Percentiles rank a stretch among this genome's conserved stretches.
These are phyloP conservation scores for Metschnikowia noctiluminum DNA, from an alignment of 805 yeast genomes.

Conservation along the genomic window DNA sequence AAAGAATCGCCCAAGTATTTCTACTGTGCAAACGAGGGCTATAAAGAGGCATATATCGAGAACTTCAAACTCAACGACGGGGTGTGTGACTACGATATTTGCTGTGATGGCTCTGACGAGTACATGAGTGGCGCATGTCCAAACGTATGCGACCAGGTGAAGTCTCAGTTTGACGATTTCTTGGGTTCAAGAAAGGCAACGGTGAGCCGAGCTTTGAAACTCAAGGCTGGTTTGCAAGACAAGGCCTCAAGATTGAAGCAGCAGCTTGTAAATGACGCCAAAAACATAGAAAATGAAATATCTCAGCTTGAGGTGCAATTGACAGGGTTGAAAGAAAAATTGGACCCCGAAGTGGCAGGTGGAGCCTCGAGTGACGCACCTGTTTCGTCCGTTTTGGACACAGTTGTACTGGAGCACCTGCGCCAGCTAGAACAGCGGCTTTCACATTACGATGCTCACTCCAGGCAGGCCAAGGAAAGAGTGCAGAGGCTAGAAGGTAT, in stretches of 20 bases:
- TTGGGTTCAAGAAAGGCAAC: not conserved
- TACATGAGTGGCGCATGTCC: conserved; percentile 46
- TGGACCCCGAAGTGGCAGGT: not conserved
- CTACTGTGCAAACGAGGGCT: conserved; percentile 78
- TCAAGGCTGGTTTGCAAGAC: conserved; percentile 25
- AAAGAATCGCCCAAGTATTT: conserved; percentile 39
- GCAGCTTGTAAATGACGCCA: conserved; percentile 10
- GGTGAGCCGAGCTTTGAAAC: conserved; percentile 24
- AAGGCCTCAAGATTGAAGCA: conserved; percentile 16
- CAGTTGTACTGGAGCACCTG: conserved; percentile 2
- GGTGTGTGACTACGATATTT: conserved; percentile 78
- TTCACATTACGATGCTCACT: not conserved
- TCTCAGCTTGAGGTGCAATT: not conserved
- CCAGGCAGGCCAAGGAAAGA: conserved; percentile 11
- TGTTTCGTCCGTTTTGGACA: not conserved
- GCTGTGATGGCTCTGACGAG: conserved; percentile 97
- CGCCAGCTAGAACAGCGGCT: conserved; percentile 1
- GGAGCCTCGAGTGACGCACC: not conserved
- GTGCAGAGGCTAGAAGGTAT: conserved; percentile 42
- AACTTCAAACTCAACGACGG: conserved; percentile 80
- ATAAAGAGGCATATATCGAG: conserved; percentile 58
- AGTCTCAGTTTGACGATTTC: conserved; percentile 28
- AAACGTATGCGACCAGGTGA: conserved; percentile 51
- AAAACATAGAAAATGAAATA: conserved; percentile 1
- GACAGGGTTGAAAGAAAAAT: not conserved